These are phyloP conservation scores for Haplographium delicatum DNA, from an alignment of 495 filamentous ascomycete species.

Conservation along the genomic window DNA sequence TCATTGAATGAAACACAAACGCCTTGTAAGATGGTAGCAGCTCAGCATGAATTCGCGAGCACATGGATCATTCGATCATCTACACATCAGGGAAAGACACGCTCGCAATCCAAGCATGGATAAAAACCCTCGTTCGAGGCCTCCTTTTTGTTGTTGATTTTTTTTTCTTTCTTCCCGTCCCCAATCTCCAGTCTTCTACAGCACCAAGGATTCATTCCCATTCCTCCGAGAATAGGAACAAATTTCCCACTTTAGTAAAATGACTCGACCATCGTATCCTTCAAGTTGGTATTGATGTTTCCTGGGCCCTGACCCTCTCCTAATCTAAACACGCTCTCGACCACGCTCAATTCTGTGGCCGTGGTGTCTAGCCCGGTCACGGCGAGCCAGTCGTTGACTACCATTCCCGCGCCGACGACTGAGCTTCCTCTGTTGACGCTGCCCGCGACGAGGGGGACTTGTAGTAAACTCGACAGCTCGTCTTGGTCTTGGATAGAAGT, in stretches of 20 bases:
- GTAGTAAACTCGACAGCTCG: conserved; percentile 86
- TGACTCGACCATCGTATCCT: conserved; percentile 97
- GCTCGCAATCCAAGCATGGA: background rate
- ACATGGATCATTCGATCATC: too few relatives aligned
- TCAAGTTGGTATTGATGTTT: conserved; percentile 71
- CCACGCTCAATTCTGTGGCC: conserved; percentile 90
- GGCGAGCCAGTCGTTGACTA: conserved; percentile 98
- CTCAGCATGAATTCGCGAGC: too few relatives aligned
- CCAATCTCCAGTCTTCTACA: background rate
- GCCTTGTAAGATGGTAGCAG: too few relatives aligned
- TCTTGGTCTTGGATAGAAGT: conserved; percentile 96
- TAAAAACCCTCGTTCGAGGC: background rate
- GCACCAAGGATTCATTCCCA: background rate
- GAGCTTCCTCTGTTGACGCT: conserved; percentile 86
- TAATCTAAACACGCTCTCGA: conserved; percentile 90
- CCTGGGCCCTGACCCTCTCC: conserved; percentile 79
- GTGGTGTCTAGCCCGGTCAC: conserved; percentile 96
- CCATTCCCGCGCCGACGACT: conserved; percentile 97
- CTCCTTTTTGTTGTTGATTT: background rate
- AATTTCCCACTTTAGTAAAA: conserved; percentile 57
- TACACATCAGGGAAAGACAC: too few relatives aligned
- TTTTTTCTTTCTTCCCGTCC: background rate
- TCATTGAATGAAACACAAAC: too few relatives aligned
- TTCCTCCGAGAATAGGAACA: background rate
- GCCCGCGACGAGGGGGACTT: conserved; percentile 92